Percentiles rank a stretch among this genome's conserved stretches.
phyloP scores from a whole-genome alignment of 129 eudicot species.

The Sambucus nigra region DNA sequence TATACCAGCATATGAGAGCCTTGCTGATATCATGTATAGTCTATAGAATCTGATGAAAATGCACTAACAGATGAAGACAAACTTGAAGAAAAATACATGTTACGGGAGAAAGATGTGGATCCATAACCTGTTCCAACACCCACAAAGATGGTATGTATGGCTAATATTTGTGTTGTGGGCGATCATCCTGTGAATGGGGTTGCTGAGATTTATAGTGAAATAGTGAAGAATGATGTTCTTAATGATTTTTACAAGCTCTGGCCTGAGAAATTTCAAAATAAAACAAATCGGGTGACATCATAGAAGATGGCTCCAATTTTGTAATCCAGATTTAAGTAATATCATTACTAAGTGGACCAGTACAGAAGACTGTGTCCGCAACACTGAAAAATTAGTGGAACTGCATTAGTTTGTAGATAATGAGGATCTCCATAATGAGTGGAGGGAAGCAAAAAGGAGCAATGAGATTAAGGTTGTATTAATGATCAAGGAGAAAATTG shows the following conservation, averaged over 20 bases:
- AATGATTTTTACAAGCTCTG: constrained; percentile 10
- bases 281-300: constrained; percentile 16
- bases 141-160: constrained; percentile 86
- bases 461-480: constrained; percentile 73
- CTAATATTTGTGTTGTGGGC: constrained; percentile 89
- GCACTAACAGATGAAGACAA: constrained; percentile 12
- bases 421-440: constrained; percentile 71
- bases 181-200: constrained; percentile 97
- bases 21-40: neutral
- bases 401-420: constrained; percentile 82
- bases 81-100: constrained; percentile 18
- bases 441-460: constrained; percentile 78
- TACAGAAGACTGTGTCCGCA: constrained; percentile 72
- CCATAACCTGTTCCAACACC: constrained; percentile 41
- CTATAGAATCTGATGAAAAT: constrained; percentile 6
- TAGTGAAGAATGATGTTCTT: constrained; percentile 79
- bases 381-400: constrained; percentile 77
- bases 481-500: constrained; percentile 67
- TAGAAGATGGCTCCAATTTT: constrained; percentile 86
- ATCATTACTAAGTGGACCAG: constrained; percentile 88
- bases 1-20: constrained; percentile 38
- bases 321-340: constrained; percentile 81
- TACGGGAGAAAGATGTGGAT: constrained; percentile 17
- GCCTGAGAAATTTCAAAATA: too few relatives aligned
- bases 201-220: constrained; percentile 96